Conservation (phyloP, 1,284 basidiomycete genomes). For the Mycosarcoma mackinlayi region DNA sequence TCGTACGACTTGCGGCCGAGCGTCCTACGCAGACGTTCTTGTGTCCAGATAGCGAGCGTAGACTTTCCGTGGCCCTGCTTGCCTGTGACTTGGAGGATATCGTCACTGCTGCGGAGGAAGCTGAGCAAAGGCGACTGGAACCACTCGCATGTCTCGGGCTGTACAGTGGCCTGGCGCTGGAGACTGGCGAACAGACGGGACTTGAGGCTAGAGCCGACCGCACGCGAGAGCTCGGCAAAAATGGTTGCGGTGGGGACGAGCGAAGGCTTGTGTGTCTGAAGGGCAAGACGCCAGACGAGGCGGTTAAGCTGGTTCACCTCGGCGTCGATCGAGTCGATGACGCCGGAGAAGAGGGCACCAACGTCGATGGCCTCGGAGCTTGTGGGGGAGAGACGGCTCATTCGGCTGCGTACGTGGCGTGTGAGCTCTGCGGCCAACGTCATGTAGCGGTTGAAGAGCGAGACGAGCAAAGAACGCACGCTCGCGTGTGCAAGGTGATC, state of each 20-base stretch:
- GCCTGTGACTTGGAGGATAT: constrained; percentile 4
- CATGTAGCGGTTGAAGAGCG: constrained; percentile 5
- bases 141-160: constrained; percentile 9
- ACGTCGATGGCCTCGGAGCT: constrained; percentile 5
- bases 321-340: constrained; percentile 10
- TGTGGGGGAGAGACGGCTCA: constrained; percentile 3
- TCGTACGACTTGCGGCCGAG: constrained; percentile 9
- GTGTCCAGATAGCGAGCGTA: constrained; percentile 4
- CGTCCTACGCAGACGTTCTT: constrained; percentile 1
- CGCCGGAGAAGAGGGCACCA: constrained; percentile 2
- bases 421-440: background rate
- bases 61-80: constrained; percentile 3
- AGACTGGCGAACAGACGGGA: constrained; percentile 9
- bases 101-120: constrained; percentile 8
- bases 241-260: background rate
- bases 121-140: constrained; percentile 5
- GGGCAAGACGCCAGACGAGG: background rate
- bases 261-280: background rate
- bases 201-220: constrained; percentile 42
- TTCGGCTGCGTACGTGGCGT: constrained; percentile 6
- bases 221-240: constrained; percentile 1
- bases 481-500: background rate
- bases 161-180: constrained; percentile 2
- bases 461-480: background rate
- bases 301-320: background rate